Base-by-base conservation (phyloP, 1,139 yeast species). In the Yamadazyma dushanensis region DNA sequence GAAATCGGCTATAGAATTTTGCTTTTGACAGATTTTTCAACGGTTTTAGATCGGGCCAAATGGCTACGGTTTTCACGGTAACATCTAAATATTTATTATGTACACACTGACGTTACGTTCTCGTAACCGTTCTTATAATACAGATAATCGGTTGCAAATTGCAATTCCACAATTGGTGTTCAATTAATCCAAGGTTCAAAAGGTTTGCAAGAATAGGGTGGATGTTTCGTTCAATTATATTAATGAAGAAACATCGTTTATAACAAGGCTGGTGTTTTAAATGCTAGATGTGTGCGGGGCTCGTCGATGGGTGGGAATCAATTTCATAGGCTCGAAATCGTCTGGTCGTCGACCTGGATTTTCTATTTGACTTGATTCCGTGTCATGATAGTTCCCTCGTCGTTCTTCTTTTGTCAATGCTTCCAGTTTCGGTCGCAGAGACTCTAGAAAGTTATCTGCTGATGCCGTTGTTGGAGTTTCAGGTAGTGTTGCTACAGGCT, bases 251-350 rank as follows among this genome's bases (percentile, higher is more conserved):
- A 3, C 10, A 14, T 9, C 27, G 16, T 24, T 15, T 24, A 14
- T 10, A 15, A n/a, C 27, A 25, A 25, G 27, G n/a, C 26, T n/a
- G n/a, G n/a, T n/a, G n/a, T n/a, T n/a, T 15, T 13, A 25, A 9
- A 26, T 10, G n/a, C 15, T 11, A n/a, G 14, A 21, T 3, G 22
- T 17, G 16, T 26, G 21, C 14, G 32, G 24, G n/a, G 26, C 29
- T 21, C 37, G 38, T 32, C 38, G 38, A 18, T 29, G 36, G 8
- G 23, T 26, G 17, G 36, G 36, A 14, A 29, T 20, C 23, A 36
- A 15, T n/a, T 29, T 29, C 17, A 36, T 24, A 11, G 24, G 5
- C 18, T 31, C 34, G 11, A 13, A 31, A 8, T 24, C 34, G 10
- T 27, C 30, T n/a, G 21, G 30, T 27, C 22, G 30, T 27, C 30